Conservation (phyloP, 139 green algal genomes). For the Trebouxia sp. region DNA sequence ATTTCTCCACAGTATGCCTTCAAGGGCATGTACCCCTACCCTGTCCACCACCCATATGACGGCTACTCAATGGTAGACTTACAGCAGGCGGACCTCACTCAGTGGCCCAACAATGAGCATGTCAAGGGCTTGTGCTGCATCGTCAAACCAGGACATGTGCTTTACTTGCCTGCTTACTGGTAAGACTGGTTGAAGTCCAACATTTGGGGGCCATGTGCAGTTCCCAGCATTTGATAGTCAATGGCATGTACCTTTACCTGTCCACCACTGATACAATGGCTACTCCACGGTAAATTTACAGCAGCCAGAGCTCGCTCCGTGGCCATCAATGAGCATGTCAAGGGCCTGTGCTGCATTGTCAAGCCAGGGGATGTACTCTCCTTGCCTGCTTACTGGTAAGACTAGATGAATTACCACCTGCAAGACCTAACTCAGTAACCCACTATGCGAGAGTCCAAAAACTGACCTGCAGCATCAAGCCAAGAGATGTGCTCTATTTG, state of each 20-base stretch:
- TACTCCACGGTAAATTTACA: slow-evolving; percentile 76
- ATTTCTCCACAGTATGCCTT: slow-evolving; percentile 57
- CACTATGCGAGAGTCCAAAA: too few species aligned
- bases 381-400: slow-evolving; percentile 63
- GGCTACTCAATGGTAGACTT: slow-evolving; percentile 70
- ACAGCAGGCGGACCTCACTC: slow-evolving; percentile 50
- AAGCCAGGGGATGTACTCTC: slow-evolving; percentile 62
- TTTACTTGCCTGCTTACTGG: slow-evolving; percentile 69
- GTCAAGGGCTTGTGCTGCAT: slow-evolving; percentile 46
- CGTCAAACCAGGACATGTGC: slow-evolving; percentile 57
- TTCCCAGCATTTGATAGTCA: too few species aligned
- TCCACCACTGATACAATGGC: slow-evolving; percentile 73
- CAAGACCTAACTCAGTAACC: too few species aligned
- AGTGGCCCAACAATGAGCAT: slow-evolving; percentile 48
- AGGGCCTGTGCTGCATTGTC: slow-evolving; percentile 47
- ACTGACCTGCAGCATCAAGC: too few species aligned
- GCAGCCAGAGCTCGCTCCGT: slow-evolving; percentile 47
- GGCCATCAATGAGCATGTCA: slow-evolving; percentile 41
- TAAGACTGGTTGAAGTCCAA: too few species aligned
- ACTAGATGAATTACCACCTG: too few species aligned
- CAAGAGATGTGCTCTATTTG: too few species aligned
- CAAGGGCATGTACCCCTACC: slow-evolving; percentile 71
- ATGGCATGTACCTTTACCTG: slow-evolving; percentile 73
- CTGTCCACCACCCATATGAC: slow-evolving; percentile 78
- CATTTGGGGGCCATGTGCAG: too few species aligned